Evolutionary conservation across 2,329 filamentous ascomycete genomes (phyloP).

Genomic region (Colletotrichum kahawae): DNA sequence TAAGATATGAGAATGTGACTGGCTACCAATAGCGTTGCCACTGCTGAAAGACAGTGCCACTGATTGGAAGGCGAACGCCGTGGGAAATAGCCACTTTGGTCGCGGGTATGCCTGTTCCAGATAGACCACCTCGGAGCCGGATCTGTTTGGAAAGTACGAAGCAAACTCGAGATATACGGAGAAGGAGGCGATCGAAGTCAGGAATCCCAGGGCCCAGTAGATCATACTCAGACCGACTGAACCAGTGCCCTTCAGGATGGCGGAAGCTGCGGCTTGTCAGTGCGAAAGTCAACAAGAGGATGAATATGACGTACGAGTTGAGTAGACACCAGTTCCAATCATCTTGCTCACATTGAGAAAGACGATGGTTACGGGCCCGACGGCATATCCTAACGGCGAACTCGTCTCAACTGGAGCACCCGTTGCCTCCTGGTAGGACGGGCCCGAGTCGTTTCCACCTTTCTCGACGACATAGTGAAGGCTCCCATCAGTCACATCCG

Average conservation of each 20-base stretch:
- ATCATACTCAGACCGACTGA: constrained; percentile 66
- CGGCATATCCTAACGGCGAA: constrained; percentile 66
- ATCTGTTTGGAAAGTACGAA: constrained; percentile 69
- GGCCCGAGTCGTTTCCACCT: constrained; percentile 19
- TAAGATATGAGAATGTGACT: accelerated
- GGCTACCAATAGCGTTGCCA: constrained; percentile 55
- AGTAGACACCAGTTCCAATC: constrained; percentile 67
- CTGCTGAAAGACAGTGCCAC: constrained; percentile 69
- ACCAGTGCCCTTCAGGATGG: constrained; percentile 62
- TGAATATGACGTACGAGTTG: constrained; percentile 45
- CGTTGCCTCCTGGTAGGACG: not conserved
- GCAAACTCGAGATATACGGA: constrained; percentile 68
- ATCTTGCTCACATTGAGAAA: constrained; percentile 67
- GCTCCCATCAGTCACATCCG: not conserved
- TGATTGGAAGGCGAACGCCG: constrained; percentile 66
- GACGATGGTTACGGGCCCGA: constrained; percentile 59
- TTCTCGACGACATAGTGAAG: constrained; percentile 6
- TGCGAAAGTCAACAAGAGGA: not conserved
- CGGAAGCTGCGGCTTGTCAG: constrained; percentile 47
- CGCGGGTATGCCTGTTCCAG: constrained; percentile 71
- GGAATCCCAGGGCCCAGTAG: constrained; percentile 67
- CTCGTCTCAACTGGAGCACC: constrained; percentile 65
- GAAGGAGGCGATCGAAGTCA: constrained; percentile 56
- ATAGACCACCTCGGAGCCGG: constrained; percentile 69
- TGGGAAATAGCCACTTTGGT: constrained; percentile 67